Percentiles rank a stretch among this genome's conserved stretches.
phyloP scores from a whole-genome alignment of 2,329 filamentous ascomycete genomes.

The Podosphaera xanthii region DNA sequence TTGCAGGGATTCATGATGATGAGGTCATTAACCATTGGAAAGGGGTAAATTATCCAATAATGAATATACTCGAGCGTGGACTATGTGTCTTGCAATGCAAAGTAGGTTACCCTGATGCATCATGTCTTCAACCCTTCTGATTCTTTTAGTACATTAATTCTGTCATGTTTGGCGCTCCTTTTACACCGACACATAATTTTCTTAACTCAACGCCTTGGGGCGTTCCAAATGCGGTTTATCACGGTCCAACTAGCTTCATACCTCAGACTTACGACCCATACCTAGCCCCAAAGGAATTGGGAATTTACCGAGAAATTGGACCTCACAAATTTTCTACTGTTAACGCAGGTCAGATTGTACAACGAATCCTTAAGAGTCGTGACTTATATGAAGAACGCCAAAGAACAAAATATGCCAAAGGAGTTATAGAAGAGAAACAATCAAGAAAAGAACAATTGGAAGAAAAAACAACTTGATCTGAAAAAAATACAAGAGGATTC shows the following conservation, averaged over 20 bases:
- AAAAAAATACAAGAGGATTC: slow-evolving; percentile 7
- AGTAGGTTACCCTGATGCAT: slow-evolving; percentile 24
- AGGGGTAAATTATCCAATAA: slow-evolving; percentile 94
- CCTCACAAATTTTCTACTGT: slow-evolving; percentile 64
- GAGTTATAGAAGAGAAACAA: slow-evolving; percentile 45
- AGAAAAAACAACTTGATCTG: slow-evolving; percentile 14
- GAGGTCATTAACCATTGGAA: slow-evolving; percentile 92
- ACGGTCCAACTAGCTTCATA: slow-evolving; percentile 73
- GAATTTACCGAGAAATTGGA: slow-evolving; percentile 62
- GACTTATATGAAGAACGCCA: slow-evolving; percentile 82
- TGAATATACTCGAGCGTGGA: slow-evolving; percentile 95
- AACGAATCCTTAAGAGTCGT: slow-evolving; percentile 68
- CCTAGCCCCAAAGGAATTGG: slow-evolving; percentile 53
- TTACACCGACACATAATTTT: slow-evolving; percentile 60
- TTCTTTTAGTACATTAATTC: slow-evolving; percentile 53
- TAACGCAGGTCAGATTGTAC: slow-evolving; percentile 80
- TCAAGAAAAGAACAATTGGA: slow-evolving; percentile 38
- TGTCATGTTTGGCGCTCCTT: slow-evolving; percentile 75
- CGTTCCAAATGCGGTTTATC: slow-evolving; percentile 63
- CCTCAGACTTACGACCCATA: slow-evolving; percentile 55
- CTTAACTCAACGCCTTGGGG: slow-evolving; percentile 52
- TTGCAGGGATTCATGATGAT: slow-evolving; percentile 86
- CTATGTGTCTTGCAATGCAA: slow-evolving; percentile 90
- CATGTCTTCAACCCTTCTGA: not conserved
- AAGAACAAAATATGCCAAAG: slow-evolving; percentile 72